Evolutionary conservation across 2,329 filamentous ascomycete genomes (phyloP).

Genomic region (Penicillium sp.): DNA sequence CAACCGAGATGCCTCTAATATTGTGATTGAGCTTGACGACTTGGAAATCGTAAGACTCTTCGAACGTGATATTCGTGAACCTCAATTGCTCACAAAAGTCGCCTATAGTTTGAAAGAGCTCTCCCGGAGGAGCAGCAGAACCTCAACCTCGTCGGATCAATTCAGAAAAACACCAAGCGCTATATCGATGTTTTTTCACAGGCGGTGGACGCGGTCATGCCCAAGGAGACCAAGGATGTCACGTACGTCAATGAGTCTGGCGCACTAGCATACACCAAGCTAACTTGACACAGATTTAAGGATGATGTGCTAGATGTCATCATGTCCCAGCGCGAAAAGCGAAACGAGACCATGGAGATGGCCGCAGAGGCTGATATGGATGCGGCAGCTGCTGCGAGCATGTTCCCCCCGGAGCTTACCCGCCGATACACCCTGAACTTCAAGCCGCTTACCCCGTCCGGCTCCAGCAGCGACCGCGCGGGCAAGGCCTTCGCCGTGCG

Average conservation of each 20-base stretch:
- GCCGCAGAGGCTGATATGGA: constrained; percentile 66
- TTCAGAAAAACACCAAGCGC: constrained; percentile 88
- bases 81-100: constrained; percentile 1
- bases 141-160: constrained; percentile 68
- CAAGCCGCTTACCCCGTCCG: constrained; percentile 77
- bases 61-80: neutral
- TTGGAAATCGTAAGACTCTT: constrained; percentile 61
- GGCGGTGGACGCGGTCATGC: constrained; percentile 84
- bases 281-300: constrained; percentile 67
- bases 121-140: constrained; percentile 66
- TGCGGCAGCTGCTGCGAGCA: constrained; percentile 64
- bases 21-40: constrained; percentile 88
- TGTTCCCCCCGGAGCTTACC: constrained; percentile 88
- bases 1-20: constrained; percentile 71
- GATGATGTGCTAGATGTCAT: constrained; percentile 96
- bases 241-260: constrained; percentile 54
- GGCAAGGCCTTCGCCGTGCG: constrained; percentile 79
- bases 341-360: constrained; percentile 73
- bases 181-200: constrained; percentile 90
- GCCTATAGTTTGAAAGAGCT: constrained; percentile 68
- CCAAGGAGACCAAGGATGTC: constrained; percentile 71
- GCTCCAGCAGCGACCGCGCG: constrained; percentile 59
- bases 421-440: constrained; percentile 94
- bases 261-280: neutral
- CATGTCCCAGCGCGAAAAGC: constrained; percentile 83